Evolutionary conservation across 306 rosid species (phyloP).

Genomic region (Quillaja saponaria): DNA sequence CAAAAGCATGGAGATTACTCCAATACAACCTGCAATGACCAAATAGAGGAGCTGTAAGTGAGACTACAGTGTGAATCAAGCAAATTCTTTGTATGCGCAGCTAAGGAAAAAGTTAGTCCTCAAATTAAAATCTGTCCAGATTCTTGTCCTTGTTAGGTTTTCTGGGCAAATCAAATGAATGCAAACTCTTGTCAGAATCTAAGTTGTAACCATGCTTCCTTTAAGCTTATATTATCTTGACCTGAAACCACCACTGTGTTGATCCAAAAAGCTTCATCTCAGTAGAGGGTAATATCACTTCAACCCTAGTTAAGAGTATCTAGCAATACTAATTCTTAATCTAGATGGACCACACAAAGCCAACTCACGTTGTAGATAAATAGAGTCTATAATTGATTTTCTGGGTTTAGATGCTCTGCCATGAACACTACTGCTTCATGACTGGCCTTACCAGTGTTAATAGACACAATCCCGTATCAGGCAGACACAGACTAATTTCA

Average conservation of each 20-base stretch:
- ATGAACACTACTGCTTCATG: constrained; percentile 1
- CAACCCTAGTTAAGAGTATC: not conserved
- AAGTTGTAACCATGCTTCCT: constrained; percentile 10
- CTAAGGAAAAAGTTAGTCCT: no score
- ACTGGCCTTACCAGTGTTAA: not conserved
- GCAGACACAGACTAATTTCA: not conserved
- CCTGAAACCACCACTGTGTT: no score
- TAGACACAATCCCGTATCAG: not conserved
- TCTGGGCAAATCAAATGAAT: no score
- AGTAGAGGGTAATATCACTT: constrained; percentile 11
- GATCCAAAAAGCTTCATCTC: no score
- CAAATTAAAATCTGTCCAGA: no score
- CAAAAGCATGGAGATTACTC: constrained; percentile 65
- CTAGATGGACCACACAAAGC: no score
- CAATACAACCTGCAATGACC: constrained; percentile 57
- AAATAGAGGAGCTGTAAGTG: constrained; percentile 18
- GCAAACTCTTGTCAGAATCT: no score
- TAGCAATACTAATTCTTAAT: not conserved
- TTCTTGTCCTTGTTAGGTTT: no score
- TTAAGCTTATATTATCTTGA: not conserved
- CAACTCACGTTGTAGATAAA: no score
- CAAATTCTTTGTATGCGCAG: no score
- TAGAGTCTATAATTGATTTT: no score
- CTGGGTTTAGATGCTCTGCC: not conserved
- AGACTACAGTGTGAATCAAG: constrained; percentile 21